Conservation (phyloP, 306 rosid genomes). For the Glycine soja region DNA sequence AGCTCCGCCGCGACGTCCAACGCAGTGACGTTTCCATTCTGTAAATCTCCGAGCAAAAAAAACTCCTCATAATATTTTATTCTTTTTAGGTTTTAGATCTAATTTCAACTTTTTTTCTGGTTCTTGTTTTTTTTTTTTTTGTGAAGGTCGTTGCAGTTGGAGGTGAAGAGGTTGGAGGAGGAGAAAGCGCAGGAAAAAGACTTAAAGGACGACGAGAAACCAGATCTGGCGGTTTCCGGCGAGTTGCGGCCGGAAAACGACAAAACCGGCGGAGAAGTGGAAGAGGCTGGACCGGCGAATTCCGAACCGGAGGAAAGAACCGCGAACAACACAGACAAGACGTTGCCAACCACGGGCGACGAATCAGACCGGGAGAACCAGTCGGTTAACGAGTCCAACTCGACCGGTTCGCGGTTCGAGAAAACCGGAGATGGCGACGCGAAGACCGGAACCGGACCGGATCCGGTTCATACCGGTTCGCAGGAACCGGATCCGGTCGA, state of each 20-base stretch:
- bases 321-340: conserved; percentile 36
- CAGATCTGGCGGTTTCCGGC: conserved; percentile 71
- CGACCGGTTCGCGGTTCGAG: conserved; percentile 71
- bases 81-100: conserved; percentile 52
- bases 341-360: conserved; percentile 47
- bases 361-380: conserved; percentile 75
- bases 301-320: conserved; percentile 52
- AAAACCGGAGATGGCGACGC: conserved; percentile 50
- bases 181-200: conserved; percentile 56
- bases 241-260: conserved; percentile 57
- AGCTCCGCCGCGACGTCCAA: conserved; percentile 78
- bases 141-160: conserved; percentile 71
- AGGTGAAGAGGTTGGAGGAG: conserved; percentile 75
- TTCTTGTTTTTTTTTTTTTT: background rate
- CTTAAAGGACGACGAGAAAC: conserved; percentile 50
- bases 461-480: conserved; percentile 43
- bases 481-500: conserved; percentile 43
- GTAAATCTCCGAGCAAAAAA: conserved; percentile 47
- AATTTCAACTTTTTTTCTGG: conserved; percentile 40
- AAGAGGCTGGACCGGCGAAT: conserved; percentile 39
- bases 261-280: conserved; percentile 54
- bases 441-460: conserved; percentile 33
- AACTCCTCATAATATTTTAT: conserved; percentile 1
- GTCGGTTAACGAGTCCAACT: conserved; percentile 84
- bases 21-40: conserved; percentile 68